Percentiles rank a stretch among this genome's conserved stretches.
phyloP scores from a whole-genome alignment of 1,284 basidiomycete genomes.

The Cryptococcus sp. region DNA sequence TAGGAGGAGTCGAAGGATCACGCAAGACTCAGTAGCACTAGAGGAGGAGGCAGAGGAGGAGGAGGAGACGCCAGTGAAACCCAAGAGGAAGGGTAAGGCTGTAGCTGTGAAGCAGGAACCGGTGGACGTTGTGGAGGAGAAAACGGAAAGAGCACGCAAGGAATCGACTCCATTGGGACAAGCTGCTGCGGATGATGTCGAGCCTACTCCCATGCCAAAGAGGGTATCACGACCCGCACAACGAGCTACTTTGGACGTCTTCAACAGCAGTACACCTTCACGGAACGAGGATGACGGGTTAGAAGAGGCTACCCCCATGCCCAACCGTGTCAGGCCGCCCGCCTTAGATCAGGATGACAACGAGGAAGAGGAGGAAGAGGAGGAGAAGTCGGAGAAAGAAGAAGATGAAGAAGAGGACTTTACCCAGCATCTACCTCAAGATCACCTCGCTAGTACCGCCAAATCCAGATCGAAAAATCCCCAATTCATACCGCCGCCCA shows the following conservation, averaged over 20 bases:
- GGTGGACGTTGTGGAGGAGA: neutral
- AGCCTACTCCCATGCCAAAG: neutral
- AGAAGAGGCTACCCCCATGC: neutral
- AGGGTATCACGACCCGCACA: neutral
- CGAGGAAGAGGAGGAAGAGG: constrained; percentile 13
- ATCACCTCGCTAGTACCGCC: neutral
- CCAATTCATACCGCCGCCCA: constrained; percentile 4
- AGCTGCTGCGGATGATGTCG: neutral
- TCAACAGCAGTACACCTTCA: neutral
- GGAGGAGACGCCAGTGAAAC: constrained; percentile 15
- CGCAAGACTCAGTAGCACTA: neutral
- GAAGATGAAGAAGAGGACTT: constrained; percentile 11
- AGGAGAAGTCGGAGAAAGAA: constrained; percentile 13
- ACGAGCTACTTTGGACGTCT: neutral
- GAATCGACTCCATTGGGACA: neutral
- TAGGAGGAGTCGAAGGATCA: neutral
- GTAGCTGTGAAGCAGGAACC: neutral
- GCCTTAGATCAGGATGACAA: neutral
- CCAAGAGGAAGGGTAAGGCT: neutral
- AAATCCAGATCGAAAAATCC: too few relatives aligned
- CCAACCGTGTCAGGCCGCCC: neutral
- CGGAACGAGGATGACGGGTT: neutral
- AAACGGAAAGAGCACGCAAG: neutral
- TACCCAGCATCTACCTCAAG: neutral
- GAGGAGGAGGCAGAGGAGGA: constrained; percentile 6